These are phyloP conservation scores for Rutstroemia sp. DNA, from an alignment of 2,329 filamentous ascomycete species.

Conservation along the genomic window DNA sequence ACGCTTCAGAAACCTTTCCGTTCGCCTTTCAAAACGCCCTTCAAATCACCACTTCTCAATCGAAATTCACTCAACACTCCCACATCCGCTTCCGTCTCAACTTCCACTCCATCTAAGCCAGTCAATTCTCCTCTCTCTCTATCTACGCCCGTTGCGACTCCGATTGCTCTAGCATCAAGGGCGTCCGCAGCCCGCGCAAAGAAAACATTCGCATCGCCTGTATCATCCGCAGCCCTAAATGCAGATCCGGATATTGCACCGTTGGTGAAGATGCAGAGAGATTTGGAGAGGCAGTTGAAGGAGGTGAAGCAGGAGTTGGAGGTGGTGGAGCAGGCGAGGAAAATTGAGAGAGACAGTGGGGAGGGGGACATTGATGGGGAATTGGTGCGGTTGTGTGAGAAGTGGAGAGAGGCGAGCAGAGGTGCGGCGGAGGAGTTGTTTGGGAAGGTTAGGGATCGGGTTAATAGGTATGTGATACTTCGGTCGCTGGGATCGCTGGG, in stretches of 20 bases:
- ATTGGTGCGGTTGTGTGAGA: constrained; percentile 46
- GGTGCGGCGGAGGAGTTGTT: constrained; percentile 63
- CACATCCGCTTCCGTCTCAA: neutral
- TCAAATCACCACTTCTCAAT: constrained; percentile 20
- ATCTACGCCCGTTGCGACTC: neutral
- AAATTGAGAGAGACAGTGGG: constrained; percentile 36
- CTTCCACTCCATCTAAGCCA: constrained; percentile 1
- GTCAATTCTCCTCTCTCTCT: neutral
- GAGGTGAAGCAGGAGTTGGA: constrained; percentile 37
- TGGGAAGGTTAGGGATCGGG: constrained; percentile 48
- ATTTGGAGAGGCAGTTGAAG: constrained; percentile 26
- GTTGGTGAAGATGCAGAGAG: constrained; percentile 28
- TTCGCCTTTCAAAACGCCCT: constrained; percentile 53
- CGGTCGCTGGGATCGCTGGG: neutral
- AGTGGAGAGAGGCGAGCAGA: constrained; percentile 55
- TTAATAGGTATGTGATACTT: constrained; percentile 36
- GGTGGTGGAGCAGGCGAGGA: constrained; percentile 42
- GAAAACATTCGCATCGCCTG: constrained; percentile 27
- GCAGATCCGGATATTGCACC: constrained; percentile 28
- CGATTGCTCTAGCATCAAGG: constrained; percentile 4
- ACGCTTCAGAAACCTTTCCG: constrained; percentile 64
- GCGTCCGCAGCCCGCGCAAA: constrained; percentile 10
- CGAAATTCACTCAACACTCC: constrained; percentile 11
- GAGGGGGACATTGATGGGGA: constrained; percentile 46
- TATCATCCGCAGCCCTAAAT: constrained; percentile 26